Evolutionary conservation across 805 yeast species (phyloP).

Genomic region (Ogataea paraovalis): DNA sequence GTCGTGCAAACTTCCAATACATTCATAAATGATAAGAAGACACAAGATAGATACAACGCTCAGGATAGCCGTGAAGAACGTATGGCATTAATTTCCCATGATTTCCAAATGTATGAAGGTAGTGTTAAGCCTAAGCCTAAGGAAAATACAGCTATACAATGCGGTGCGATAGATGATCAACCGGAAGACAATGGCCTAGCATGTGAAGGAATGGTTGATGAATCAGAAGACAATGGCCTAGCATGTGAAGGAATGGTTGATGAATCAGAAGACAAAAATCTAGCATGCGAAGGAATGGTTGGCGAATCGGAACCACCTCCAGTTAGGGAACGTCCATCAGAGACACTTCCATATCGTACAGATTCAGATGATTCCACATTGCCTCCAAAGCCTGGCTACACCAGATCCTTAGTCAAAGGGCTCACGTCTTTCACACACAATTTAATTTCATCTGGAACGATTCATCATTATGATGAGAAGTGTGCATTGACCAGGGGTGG

Average conservation of each 20-base stretch:
- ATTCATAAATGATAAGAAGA: slow-evolving; percentile 1
- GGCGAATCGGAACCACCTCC: no score
- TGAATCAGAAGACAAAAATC: not conserved
- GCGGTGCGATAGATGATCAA: no score
- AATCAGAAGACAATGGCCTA: no score
- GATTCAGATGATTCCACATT: not conserved
- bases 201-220: no score
- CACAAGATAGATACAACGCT: not conserved
- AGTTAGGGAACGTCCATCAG: no score
- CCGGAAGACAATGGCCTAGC: no score
- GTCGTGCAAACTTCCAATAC: slow-evolving; percentile 21
- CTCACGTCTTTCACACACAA: slow-evolving; percentile 25
- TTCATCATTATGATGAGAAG: slow-evolving; percentile 51
- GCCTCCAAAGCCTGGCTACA: slow-evolving; percentile 17
- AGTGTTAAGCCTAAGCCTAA: no score
- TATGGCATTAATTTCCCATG: not conserved
- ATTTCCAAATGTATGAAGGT: not conserved
- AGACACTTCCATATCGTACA: not conserved
- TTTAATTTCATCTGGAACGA: slow-evolving; percentile 20
- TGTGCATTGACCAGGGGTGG: slow-evolving; percentile 35
- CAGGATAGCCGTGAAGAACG: not conserved
- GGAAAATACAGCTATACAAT: no score
- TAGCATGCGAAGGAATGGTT: no score
- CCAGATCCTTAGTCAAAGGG: slow-evolving; percentile 29
- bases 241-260: no score